Percentiles rank a stretch among this genome's conserved stretches.
Evolutionary conservation across 306 rosid species (phyloP).

Genomic region (Ceratonia siliqua): DNA sequence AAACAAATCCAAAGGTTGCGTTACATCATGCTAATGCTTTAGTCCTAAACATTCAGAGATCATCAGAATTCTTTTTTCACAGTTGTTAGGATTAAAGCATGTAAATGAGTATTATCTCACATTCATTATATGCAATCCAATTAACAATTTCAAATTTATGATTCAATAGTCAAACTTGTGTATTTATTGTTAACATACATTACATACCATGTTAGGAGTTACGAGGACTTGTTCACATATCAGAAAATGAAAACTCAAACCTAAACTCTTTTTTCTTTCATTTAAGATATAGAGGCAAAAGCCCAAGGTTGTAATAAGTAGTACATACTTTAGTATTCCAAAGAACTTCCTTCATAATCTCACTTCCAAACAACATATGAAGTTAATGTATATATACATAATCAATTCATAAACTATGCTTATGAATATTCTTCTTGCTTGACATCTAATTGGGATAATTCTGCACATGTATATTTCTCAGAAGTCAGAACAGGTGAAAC

Average conservation of each 20-base stretch:
- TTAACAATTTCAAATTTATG: constrained; percentile 14
- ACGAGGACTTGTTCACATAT: not conserved
- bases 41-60: not conserved
- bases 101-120: not conserved
- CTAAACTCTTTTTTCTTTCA: constrained; percentile 5
- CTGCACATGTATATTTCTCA: not conserved
- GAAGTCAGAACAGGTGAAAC: not conserved
- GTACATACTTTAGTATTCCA: constrained; percentile 1
- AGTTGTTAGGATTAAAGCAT: not conserved
- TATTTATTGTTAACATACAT: not conserved
- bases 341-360: constrained; percentile 4
- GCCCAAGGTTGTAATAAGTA: not conserved
- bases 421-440: constrained; percentile 11
- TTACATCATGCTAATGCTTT: not conserved
- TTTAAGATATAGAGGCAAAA: constrained; percentile 1
- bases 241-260: constrained; percentile 17
- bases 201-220: not conserved
- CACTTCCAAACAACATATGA: constrained; percentile 2
- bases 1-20: not conserved
- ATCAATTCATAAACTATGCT: not conserved
- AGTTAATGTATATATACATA: constrained; percentile 28
- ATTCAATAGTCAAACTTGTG: not conserved
- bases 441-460: constrained; percentile 11
- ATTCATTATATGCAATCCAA: not conserved
- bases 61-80: not conserved